Base-by-base conservation (phyloP, 164 flowering plant species). In the Vitis labrusca region DNA sequence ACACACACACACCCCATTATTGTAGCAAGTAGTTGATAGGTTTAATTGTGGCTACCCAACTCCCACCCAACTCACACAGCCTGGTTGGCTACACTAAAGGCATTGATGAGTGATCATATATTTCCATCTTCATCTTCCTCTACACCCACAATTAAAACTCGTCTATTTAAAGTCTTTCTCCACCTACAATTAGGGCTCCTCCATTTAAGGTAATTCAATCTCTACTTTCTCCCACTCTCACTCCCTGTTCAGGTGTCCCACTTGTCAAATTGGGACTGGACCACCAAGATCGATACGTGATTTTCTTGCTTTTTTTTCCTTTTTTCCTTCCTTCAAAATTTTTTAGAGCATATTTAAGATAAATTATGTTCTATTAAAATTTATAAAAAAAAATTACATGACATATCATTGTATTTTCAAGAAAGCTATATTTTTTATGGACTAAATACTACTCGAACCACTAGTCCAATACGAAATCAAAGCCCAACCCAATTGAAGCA, bases 41-140 rank as follows among this genome's bases (percentile, higher is more conserved):
- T 54, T 68, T 76, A 76, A 78, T 66, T 72, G 70, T 73, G 55
- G 6, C 68, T 1, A 70, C 70, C 77, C 74, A 81, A 79, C 86
- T 1, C 9, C 83, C 76, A 81, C 79, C 85, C 80, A 76, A 74
- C 81, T 70, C 44, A 66, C 44, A 62, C 50, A 64, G 73, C 37
- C 50, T 64, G 53, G 76, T 71, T 77, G 77, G 68, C 76, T 57
- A 27, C 78, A 80, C 61, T 68, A 64, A 56, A 56, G 54, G 75
- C 85, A 79, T 81, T 77, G 69, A 84, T 69, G 44, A 37, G 65
- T 63, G 74, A 67, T 23, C 72, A 64, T 57, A 16, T 61, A 37
- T 37, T 6, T 37, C 7, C 44, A 37, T 37, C 44, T 37, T 37
- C 44, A 37, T 37, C 44, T 2, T 37, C 44, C 5, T 37, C 73